A percentile compares a stretch with the other conserved stretches of the same genome.
phyloP scores from a whole-genome alignment of 2,329 filamentous ascomycete species.

The Trichothecium sympodiale region DNA sequence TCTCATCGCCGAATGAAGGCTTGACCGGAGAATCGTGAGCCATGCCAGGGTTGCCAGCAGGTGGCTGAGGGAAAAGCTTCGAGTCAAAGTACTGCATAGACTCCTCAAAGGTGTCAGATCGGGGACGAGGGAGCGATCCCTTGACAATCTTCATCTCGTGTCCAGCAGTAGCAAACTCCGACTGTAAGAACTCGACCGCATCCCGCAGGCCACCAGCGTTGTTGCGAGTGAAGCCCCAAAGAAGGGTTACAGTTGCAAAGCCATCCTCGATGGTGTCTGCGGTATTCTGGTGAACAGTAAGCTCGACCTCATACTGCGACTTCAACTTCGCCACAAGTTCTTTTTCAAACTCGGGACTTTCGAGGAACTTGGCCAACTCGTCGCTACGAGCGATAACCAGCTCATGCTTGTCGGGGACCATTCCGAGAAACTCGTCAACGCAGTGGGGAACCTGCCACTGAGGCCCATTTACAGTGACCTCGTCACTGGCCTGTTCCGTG shows the following conservation, averaged over 20 bases:
- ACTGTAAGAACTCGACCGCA: slow-evolving; percentile 87
- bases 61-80: slow-evolving; percentile 88
- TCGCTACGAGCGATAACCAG: slow-evolving; percentile 69
- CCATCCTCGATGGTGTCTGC: slow-evolving; percentile 48
- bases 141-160: slow-evolving; percentile 82
- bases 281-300: slow-evolving; percentile 58
- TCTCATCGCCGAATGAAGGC: slow-evolving; percentile 70
- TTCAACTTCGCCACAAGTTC: slow-evolving; percentile 79
- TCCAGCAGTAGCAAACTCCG: slow-evolving; percentile 75
- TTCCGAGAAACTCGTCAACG: slow-evolving; percentile 90
- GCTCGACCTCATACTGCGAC: slow-evolving; percentile 82
- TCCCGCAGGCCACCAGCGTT: slow-evolving; percentile 92
- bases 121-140: slow-evolving; percentile 92
- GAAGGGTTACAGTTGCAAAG: slow-evolving; percentile 47
- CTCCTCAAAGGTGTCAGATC: slow-evolving; percentile 97
- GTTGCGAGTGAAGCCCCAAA: slow-evolving; percentile 87
- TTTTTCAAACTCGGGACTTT: slow-evolving; percentile 67
- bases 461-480: slow-evolving; percentile 88
- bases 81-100: slow-evolving; percentile 95
- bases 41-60: slow-evolving; percentile 45
- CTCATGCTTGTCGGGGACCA: slow-evolving; percentile 95
- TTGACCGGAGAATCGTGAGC: slow-evolving; percentile 84
- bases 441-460: slow-evolving; percentile 98
- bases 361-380: slow-evolving; percentile 70
- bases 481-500: slow-evolving; percentile 92